These are phyloP conservation scores for Trametes cingulata DNA, from an alignment of 768 basidiomycete genomes.

Conservation along the genomic window DNA sequence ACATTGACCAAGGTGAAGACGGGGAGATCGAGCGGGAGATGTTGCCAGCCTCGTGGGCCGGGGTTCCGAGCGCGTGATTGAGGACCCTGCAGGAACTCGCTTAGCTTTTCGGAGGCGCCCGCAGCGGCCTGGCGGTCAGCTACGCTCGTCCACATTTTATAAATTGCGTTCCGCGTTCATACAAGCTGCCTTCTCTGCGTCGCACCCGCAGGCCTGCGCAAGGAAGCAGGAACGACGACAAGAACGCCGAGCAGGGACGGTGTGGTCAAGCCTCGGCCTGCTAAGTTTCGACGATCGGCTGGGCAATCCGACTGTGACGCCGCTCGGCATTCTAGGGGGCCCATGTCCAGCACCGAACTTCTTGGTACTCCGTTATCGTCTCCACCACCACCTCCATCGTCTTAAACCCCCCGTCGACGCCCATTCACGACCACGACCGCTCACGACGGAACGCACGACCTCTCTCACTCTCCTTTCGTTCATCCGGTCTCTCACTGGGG, in stretches of 20 bases:
- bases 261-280: constrained; percentile 2
- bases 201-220: neutral
- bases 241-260: constrained; percentile 15
- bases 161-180: constrained; percentile 1
- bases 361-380: constrained; percentile 23
- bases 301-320: constrained; percentile 16
- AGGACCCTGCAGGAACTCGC: constrained; percentile 1
- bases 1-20: neutral
- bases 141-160: constrained; percentile 4
- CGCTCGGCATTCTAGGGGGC: constrained; percentile 22
- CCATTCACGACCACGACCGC: constrained; percentile 11
- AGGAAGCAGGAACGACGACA: neutral
- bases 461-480: neutral
- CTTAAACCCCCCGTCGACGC: neutral
- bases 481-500: neutral
- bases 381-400: constrained; percentile 14
- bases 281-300: constrained; percentile 14
- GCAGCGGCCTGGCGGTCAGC: neutral
- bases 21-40: constrained; percentile 1
- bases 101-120: neutral
- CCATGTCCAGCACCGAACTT: constrained; percentile 11
- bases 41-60: constrained; percentile 13
- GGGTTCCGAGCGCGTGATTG: constrained; percentile 14
- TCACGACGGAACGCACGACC: constrained; percentile 11
- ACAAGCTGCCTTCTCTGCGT: neutral